A percentile compares a stretch with the other conserved stretches of the same genome.
phyloP scores from a whole-genome alignment of 495 filamentous ascomycete species.

The Annulohypoxylon bovei region DNA sequence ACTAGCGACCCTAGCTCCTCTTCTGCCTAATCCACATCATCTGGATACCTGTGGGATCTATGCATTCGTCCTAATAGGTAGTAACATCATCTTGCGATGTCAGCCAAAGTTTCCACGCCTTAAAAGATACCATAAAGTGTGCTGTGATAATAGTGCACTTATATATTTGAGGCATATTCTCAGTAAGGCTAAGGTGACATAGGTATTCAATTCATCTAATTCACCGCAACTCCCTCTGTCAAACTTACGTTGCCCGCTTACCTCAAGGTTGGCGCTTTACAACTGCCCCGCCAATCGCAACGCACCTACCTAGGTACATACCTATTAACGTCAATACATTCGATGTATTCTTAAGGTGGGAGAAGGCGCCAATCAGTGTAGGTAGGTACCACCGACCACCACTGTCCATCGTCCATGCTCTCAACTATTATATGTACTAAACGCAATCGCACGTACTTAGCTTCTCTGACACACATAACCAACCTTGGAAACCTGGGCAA shows the following conservation, averaged over 20 bases:
- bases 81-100: not conserved
- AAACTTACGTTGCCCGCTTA: constrained; percentile 7
- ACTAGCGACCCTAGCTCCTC: not conserved
- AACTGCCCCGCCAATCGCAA: constrained; percentile 19
- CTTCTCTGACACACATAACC: not conserved
- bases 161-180: not conserved
- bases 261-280: constrained; percentile 8
- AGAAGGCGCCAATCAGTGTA: not conserved
- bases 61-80: not conserved
- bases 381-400: constrained; percentile 8
- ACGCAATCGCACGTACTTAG: not conserved
- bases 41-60: not conserved
- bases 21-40: constrained; percentile 3
- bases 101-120: not conserved
- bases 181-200: not conserved
- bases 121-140: not conserved
- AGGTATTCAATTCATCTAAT: not conserved
- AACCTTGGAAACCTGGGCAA: not conserved
- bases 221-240: not conserved
- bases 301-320: constrained; percentile 1
- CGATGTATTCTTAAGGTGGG: not conserved
- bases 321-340: not conserved
- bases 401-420: not conserved
- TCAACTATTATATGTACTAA: constrained; percentile 1
- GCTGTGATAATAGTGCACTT: not conserved